Conservation (phyloP, 2,329 filamentous ascomycete species). For the Cryphonectria nitschkei region DNA sequence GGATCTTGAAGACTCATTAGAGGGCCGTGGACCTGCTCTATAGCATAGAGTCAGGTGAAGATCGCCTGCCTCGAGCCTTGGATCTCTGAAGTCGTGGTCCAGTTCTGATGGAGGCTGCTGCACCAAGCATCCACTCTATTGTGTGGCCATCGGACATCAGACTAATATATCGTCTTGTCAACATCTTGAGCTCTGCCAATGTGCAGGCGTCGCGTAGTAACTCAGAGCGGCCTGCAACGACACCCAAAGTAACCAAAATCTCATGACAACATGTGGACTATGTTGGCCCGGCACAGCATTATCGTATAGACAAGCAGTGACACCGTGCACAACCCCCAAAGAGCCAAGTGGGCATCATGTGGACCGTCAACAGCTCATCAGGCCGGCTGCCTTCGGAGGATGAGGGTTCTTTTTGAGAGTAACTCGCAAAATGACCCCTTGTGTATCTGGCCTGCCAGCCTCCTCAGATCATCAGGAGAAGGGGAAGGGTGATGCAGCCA, state of each 20-base stretch:
- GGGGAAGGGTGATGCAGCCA: not conserved
- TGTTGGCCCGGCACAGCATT: not conserved
- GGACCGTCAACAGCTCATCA: not conserved
- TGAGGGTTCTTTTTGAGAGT: not conserved
- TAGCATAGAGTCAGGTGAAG: not conserved
- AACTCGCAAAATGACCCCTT: not conserved
- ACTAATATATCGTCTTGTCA: not conserved
- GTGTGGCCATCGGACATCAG: not conserved
- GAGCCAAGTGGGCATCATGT: not conserved
- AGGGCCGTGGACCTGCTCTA: conserved; percentile 12
- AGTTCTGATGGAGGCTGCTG: not conserved
- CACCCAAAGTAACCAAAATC: not conserved
- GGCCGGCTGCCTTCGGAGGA: not conserved
- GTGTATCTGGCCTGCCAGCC: not conserved
- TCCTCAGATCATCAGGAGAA: not conserved
- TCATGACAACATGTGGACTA: not conserved
- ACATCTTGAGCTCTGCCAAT: not conserved
- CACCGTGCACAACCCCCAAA: not conserved
- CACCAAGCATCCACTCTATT: not conserved
- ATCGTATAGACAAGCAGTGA: not conserved
- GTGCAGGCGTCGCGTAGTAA: not conserved
- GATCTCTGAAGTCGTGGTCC: not conserved
- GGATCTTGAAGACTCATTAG: conserved; percentile 7
- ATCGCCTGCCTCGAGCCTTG: not conserved
- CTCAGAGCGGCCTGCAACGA: not conserved